Evolutionary conservation across 805 yeast species (phyloP).

Genomic region (Scheffersomyces coipomensis): DNA sequence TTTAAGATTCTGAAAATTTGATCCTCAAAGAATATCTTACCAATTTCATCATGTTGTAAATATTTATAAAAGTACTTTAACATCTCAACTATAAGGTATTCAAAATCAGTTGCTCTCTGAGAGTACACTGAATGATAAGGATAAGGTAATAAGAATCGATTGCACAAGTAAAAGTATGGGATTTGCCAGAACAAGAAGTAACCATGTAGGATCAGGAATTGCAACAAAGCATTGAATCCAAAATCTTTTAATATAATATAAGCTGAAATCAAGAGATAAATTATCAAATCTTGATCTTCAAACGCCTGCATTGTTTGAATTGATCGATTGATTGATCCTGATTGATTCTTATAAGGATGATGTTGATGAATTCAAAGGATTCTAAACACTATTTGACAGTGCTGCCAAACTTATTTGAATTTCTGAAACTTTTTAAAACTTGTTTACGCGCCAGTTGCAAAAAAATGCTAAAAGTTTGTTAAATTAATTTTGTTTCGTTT

Average conservation of each 20-base stretch:
- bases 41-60: background rate
- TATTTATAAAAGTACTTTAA: conserved; percentile 5
- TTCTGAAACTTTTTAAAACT: background rate
- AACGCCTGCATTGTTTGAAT: conserved; percentile 9
- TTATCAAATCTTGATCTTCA: conserved; percentile 18
- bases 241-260: conserved; percentile 21
- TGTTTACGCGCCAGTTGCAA: background rate
- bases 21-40: conserved; percentile 8
- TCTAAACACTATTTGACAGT: background rate
- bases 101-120: conserved; percentile 18
- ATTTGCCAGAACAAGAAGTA: conserved; percentile 9
- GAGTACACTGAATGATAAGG: conserved; percentile 18
- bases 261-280: conserved; percentile 17
- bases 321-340: background rate
- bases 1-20: conserved; percentile 28
- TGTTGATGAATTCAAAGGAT: background rate
- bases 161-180: conserved; percentile 5
- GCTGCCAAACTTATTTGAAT: background rate
- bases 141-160: conserved; percentile 9
- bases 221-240: conserved; percentile 12
- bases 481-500: too few species aligned
- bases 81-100: conserved; percentile 8
- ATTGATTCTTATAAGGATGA: background rate
- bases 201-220: conserved; percentile 12
- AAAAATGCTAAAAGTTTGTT: background rate